Evolutionary conservation across 2,329 filamentous ascomycete species (phyloP).

Genomic region (Sclerotinia sclerotiorum): DNA sequence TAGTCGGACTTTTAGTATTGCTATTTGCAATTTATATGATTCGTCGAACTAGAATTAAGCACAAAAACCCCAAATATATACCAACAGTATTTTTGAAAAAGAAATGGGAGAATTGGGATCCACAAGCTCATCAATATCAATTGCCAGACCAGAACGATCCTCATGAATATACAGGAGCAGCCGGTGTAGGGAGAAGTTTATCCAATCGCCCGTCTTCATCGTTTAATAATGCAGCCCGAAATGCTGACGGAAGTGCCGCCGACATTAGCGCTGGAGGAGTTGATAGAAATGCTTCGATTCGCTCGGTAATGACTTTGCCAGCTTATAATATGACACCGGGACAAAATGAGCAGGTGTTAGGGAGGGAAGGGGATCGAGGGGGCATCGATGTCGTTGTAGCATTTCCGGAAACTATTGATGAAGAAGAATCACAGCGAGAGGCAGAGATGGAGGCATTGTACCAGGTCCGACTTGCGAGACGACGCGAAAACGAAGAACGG

Average conservation of each 20-base stretch:
- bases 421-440: slow-evolving; percentile 75
- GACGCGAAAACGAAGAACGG: slow-evolving; percentile 72
- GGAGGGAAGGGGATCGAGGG: slow-evolving; percentile 83
- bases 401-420: slow-evolving; percentile 74
- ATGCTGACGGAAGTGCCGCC: slow-evolving; percentile 17
- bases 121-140: slow-evolving; percentile 31
- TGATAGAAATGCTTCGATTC: slow-evolving; percentile 80
- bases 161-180: slow-evolving; percentile 44
- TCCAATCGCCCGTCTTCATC: slow-evolving; percentile 25
- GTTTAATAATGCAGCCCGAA: slow-evolving; percentile 23
- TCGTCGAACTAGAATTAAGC: slow-evolving; percentile 46
- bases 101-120: slow-evolving; percentile 52
- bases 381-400: slow-evolving; percentile 91
- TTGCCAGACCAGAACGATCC: slow-evolving; percentile 40
- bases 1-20: slow-evolving; percentile 30
- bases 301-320: slow-evolving; percentile 92
- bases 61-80: slow-evolving; percentile 51
- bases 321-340: slow-evolving; percentile 73
- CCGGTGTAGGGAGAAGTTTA: slow-evolving; percentile 19
- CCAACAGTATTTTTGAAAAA: slow-evolving; percentile 52
- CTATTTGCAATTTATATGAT: slow-evolving; percentile 30
- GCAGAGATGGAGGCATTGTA: slow-evolving; percentile 92
- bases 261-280: slow-evolving; percentile 46
- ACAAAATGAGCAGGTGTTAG: slow-evolving; percentile 79
- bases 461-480: slow-evolving; percentile 78